A percentile compares a stretch with the other conserved stretches of the same genome.
Evolutionary conservation across 192 early-diverging fungal genomes (phyloP).

Genomic region (Endogone sp.): DNA sequence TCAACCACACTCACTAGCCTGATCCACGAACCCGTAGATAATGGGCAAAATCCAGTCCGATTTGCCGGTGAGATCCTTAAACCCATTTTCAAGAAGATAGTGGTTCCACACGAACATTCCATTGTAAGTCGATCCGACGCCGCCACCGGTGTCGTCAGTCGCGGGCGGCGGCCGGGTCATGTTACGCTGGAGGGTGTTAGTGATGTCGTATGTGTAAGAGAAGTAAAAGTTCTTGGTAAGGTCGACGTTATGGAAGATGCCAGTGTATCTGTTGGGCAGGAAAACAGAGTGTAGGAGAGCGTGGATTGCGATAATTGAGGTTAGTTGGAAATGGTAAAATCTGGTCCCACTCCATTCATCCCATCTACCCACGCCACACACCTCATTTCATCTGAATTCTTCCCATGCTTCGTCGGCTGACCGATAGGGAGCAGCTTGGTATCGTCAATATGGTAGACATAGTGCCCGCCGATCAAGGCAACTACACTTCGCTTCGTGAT

Average conservation of each 20-base stretch:
- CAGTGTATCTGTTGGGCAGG: slow-evolving; percentile 54
- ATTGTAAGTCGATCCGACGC: slow-evolving; percentile 40
- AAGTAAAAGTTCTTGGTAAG: slow-evolving; percentile 97
- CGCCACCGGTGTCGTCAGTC: slow-evolving; percentile 9
- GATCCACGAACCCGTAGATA: slow-evolving; percentile 97
- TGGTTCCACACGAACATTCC: slow-evolving; percentile 98
- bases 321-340: too few relatives aligned
- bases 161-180: slow-evolving; percentile 51
- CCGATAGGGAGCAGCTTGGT: slow-evolving; percentile 75
- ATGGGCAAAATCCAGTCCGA: slow-evolving; percentile 76
- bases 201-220: slow-evolving; percentile 95
- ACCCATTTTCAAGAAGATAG: slow-evolving; percentile 62
- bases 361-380: slow-evolving; percentile 7
- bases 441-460: slow-evolving; percentile 94
- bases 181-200: slow-evolving; percentile 85
- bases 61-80: slow-evolving; percentile 59
- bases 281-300: not conserved
- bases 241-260: slow-evolving; percentile 90
- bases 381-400: slow-evolving; percentile 70
- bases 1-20: slow-evolving; percentile 62
- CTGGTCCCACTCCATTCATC: not conserved
- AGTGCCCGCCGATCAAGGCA: slow-evolving; percentile 91
- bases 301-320: not conserved
- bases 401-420: slow-evolving; percentile 54
- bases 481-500: slow-evolving; percentile 82